Base-by-base conservation (phyloP, 2,329 filamentous ascomycete genomes). In the Clarireedia paspali region DNA sequence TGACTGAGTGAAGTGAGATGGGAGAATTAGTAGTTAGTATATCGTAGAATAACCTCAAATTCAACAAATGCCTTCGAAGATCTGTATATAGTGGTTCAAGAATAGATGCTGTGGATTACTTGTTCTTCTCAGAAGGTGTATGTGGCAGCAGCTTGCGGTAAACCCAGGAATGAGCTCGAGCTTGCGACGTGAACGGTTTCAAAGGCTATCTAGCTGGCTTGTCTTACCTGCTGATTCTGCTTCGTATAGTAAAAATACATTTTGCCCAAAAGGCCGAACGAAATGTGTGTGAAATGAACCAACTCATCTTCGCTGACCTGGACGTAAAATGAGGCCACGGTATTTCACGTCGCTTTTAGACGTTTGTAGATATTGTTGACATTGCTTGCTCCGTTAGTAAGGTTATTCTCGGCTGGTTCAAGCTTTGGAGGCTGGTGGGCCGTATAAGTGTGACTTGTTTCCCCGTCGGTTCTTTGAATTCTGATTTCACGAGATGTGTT, bases 121-220 rank as follows among this genome's bases (percentile, higher is more conserved):
- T 49, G 23, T 49, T 23, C 30, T 34, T 34, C 30, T 34, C 30
- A 34, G 10, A 34, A 34, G 10, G 9, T 34, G 23, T 6, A 42
- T 42, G n/a, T 17, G 10, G 30, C 10, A 3, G 30, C 30, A 34
- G 30, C 30, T 34, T 9, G 30, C 9, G 30, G 30, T 34, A 34
- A 14, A 12, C 30, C 17, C 24, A 36, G 36, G 5, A 24, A 44
- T 39, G 17, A 23, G 44, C 17, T 20, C 14, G 44, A 47, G 45
- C 30, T 54, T 30, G 52, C 27, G 39, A 49, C 45, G 30, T 9
- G n/a, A n/a, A 34, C 20, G 38, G 52, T 54, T 54, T 54, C 52
- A 54, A 49, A n/a, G 39, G 44, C 34, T 15, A 54, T 30, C 15
- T 20, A 20, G 20, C 20, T 20, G 20, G 20, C 20, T 20, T 24